A percentile compares a stretch with the other conserved stretches of the same genome.
Evolutionary conservation across 768 basidiomycete genomes (phyloP).

Genomic region (Myochromella boudieri): DNA sequence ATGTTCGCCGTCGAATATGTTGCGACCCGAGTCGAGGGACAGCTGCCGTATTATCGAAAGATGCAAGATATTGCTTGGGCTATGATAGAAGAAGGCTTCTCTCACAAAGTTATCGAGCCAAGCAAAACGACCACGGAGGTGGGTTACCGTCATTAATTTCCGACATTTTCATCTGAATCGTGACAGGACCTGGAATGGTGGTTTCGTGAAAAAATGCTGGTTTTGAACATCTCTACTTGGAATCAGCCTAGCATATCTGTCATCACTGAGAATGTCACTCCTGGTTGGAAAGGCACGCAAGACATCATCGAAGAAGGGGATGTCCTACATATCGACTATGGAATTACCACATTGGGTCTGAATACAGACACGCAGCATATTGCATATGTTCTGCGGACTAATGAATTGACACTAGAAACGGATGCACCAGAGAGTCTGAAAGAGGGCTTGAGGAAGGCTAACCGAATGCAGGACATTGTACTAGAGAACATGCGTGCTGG

Average conservation of each 20-base stretch:
- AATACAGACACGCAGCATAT: slow-evolving; percentile 59
- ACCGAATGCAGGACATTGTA: slow-evolving; percentile 52
- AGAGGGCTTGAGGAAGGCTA: slow-evolving; percentile 43
- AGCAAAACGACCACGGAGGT: slow-evolving; percentile 47
- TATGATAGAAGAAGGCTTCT: slow-evolving; percentile 53
- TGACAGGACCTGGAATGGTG: slow-evolving; percentile 52
- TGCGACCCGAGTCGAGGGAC: slow-evolving; percentile 38
- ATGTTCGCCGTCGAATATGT: slow-evolving; percentile 51
- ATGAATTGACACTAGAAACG: slow-evolving; percentile 31
- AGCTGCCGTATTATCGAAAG: slow-evolving; percentile 42
- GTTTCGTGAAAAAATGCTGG: slow-evolving; percentile 52
- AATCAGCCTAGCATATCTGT: slow-evolving; percentile 52
- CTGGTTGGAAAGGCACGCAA: slow-evolving; percentile 41
- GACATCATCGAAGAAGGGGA: slow-evolving; percentile 46
- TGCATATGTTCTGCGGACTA: slow-evolving; percentile 48
- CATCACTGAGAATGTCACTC: slow-evolving; percentile 37
- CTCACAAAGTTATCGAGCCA: slow-evolving; percentile 37
- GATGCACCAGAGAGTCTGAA: slow-evolving; percentile 42
- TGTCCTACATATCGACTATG: slow-evolving; percentile 55
- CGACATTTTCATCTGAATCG: not conserved
- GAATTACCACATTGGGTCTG: slow-evolving; percentile 52
- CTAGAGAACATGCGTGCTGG: slow-evolving; percentile 43
- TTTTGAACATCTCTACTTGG: slow-evolving; percentile 47
- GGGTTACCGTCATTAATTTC: not conserved
- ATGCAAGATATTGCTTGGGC: slow-evolving; percentile 55